Percentiles rank a stretch among this genome's conserved stretches.
These are phyloP conservation scores for Nicotiana sylvestris DNA, from an alignment of 257 asterid genomes.

Conservation along the genomic window DNA sequence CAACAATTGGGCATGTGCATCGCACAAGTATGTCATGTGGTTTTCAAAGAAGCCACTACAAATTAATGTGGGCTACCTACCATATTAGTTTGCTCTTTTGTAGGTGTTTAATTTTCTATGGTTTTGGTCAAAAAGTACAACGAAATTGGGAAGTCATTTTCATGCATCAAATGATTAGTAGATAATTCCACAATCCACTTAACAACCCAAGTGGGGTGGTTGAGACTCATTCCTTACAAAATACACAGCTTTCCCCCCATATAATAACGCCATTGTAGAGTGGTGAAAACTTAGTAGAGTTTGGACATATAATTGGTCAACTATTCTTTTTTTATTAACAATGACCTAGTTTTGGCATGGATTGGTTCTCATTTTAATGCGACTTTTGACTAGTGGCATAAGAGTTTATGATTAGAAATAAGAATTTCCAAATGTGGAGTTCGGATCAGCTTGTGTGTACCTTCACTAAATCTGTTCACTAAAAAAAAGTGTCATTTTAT, in stretches of 20 bases:
- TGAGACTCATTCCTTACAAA: not conserved
- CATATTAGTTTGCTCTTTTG: not conserved
- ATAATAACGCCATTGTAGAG: not conserved
- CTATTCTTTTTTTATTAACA: not conserved
- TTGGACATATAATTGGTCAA: not conserved
- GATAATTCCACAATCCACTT: not conserved
- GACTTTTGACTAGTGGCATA: not conserved
- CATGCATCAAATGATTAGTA: not conserved
- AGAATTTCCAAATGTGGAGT: not conserved
- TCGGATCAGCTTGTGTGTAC: too few relatives aligned
- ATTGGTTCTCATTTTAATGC: not conserved
- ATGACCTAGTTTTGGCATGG: not conserved
- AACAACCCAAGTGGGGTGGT: slow-evolving; percentile 9
- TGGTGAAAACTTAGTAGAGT: not conserved
- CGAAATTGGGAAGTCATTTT: not conserved
- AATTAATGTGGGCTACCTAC: not conserved
- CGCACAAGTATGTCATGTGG: too few relatives aligned
- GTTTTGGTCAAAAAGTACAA: not conserved
- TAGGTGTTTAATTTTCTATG: not conserved
- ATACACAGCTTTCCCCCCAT: not conserved
- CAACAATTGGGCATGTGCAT: too few relatives aligned
- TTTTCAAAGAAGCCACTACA: not conserved
- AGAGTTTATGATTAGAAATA: not conserved
- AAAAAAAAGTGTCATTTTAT: not conserved
- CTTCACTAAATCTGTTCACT: not conserved